Evolutionary conservation across 2,329 filamentous ascomycete species (phyloP).

Genomic region (Cryphonectria naterciae): DNA sequence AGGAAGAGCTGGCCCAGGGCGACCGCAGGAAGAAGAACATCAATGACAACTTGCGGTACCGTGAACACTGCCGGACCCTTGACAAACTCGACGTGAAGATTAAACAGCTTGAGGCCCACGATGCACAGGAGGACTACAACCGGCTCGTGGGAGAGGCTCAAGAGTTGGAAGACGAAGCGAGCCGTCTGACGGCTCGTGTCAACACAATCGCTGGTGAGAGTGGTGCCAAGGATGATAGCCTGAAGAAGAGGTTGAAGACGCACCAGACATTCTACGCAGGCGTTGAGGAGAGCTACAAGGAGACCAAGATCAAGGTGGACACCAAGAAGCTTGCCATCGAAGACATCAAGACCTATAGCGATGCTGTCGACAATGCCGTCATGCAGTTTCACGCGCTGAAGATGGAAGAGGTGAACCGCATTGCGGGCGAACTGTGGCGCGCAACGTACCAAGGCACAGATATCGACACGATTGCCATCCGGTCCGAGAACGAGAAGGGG

Average conservation of each 20-base stretch:
- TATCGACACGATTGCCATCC: constrained; percentile 94
- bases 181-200: constrained; percentile 72
- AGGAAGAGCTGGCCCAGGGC: constrained; percentile 76
- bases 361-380: constrained; percentile 90
- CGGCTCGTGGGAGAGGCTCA: constrained; percentile 72
- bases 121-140: constrained; percentile 81
- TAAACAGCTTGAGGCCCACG: constrained; percentile 72
- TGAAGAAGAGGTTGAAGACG: constrained; percentile 71
- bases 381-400: constrained; percentile 96
- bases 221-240: constrained; percentile 71
- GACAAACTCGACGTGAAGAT: constrained; percentile 72
- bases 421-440: constrained; percentile 95
- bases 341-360: constrained; percentile 80
- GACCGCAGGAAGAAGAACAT: constrained; percentile 87
- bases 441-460: constrained; percentile 96
- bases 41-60: constrained; percentile 83
- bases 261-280: constrained; percentile 85
- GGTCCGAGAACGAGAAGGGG: constrained; percentile 81
- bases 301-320: constrained; percentile 85
- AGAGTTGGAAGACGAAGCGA: constrained; percentile 68
- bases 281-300: constrained; percentile 78
- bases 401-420: constrained; percentile 97
- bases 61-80: constrained; percentile 72
- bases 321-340: constrained; percentile 93
- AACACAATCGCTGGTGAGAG: constrained; percentile 76